Percentiles rank a stretch among this genome's conserved stretches.
Evolutionary conservation across 2,329 filamentous ascomycete genomes (phyloP).

Genomic region (Fusarium musae): DNA sequence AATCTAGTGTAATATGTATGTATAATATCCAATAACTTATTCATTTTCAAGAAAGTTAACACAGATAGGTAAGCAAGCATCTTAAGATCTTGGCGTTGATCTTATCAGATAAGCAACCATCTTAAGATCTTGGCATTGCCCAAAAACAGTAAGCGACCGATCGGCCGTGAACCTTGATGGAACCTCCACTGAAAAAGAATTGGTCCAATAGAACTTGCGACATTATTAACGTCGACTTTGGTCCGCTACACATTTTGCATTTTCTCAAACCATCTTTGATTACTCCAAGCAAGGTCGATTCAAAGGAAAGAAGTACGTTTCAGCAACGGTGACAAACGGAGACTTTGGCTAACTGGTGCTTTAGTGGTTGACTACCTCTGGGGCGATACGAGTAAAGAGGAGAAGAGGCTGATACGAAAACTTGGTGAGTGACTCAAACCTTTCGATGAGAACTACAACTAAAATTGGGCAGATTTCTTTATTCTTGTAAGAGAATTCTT

Average conservation of each 20-base stretch:
- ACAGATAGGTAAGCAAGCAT: background rate
- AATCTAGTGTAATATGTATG: too few species aligned
- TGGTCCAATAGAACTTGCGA: slow-evolving; percentile 4
- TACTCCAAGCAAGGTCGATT: too few species aligned
- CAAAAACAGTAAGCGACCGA: background rate
- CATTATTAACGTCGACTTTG: slow-evolving; percentile 14
- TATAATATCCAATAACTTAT: background rate
- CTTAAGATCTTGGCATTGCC: background rate
- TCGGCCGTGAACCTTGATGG: slow-evolving; percentile 16
- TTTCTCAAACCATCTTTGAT: background rate
- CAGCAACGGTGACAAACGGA: rapidly evolving
- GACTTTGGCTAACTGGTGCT: background rate
- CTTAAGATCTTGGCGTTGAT: background rate
- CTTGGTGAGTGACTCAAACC: background rate
- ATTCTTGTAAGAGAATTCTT: slow-evolving; percentile 39
- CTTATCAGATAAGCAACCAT: background rate
- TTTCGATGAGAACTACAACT: rapidly evolving
- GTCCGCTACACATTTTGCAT: background rate
- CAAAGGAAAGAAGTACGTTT: background rate
- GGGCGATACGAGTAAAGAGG: slow-evolving; percentile 30
- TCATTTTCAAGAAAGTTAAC: background rate
- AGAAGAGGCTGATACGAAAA: slow-evolving; percentile 32
- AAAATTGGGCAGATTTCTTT: slow-evolving; percentile 45
- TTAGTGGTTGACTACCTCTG: slow-evolving; percentile 26
- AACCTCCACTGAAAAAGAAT: background rate